Percentiles rank a stretch among this genome's conserved stretches.
Evolutionary conservation across 1,284 basidiomycete genomes (phyloP).

Genomic region (Afroboletus lepidellus): DNA sequence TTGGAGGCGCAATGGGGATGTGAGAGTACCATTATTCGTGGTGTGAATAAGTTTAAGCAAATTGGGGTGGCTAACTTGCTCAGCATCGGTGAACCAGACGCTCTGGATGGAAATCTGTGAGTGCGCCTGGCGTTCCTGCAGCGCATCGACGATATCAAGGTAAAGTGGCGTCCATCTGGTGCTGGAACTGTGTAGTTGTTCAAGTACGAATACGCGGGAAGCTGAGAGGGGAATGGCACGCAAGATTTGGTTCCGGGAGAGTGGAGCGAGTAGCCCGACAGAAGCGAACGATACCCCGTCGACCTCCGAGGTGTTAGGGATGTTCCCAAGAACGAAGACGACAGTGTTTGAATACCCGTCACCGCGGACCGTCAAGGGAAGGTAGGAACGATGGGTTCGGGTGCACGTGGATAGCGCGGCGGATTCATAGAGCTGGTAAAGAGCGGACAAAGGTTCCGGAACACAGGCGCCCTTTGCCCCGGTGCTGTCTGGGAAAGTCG

Average conservation of each 20-base stretch:
- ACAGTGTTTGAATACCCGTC: slow-evolving; percentile 59
- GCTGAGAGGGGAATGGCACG: slow-evolving; percentile 62
- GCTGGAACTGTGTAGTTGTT: slow-evolving; percentile 72
- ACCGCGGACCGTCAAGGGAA: slow-evolving; percentile 48
- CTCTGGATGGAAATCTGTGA: slow-evolving; percentile 56
- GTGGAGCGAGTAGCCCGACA: slow-evolving; percentile 74
- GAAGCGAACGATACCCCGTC: slow-evolving; percentile 67
- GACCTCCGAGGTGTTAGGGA: slow-evolving; percentile 43
- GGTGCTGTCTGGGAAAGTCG: slow-evolving; percentile 33
- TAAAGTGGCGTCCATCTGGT: slow-evolving; percentile 90
- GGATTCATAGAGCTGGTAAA: slow-evolving; percentile 60
- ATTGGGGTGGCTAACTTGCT: slow-evolving; percentile 43
- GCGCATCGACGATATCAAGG: slow-evolving; percentile 75
- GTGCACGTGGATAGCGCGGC: slow-evolving; percentile 63
- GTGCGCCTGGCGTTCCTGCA: slow-evolving; percentile 61
- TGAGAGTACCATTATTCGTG: slow-evolving; percentile 35
- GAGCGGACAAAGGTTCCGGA: slow-evolving; percentile 14
- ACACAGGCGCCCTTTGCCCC: slow-evolving; percentile 22
- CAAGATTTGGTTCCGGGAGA: slow-evolving; percentile 66
- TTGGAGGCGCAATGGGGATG: slow-evolving; percentile 50
- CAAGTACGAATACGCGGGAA: slow-evolving; percentile 80
- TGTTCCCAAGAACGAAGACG: slow-evolving; percentile 69
- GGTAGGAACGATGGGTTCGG: slow-evolving; percentile 60
- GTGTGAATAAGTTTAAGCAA: slow-evolving; percentile 49
- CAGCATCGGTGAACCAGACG: slow-evolving; percentile 56